Evolutionary conservation across 2,329 filamentous ascomycete species (phyloP).

Genomic region (Colletotrichum agaves): DNA sequence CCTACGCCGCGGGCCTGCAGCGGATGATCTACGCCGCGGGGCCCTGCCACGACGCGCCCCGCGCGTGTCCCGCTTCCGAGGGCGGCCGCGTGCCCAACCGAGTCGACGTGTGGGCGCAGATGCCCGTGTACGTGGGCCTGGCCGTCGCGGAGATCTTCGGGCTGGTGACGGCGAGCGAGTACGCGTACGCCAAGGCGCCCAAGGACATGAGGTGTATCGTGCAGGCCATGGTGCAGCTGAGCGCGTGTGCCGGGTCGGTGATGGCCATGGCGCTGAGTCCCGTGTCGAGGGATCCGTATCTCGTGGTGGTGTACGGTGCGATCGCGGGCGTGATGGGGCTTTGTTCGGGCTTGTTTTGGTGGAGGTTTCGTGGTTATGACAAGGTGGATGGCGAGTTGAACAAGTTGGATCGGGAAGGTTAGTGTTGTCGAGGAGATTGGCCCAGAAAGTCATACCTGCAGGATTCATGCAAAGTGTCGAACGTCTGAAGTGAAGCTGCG

Average conservation of each 20-base stretch:
- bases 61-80: slow-evolving; percentile 41
- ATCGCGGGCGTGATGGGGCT: slow-evolving; percentile 17
- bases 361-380: not conserved
- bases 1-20: slow-evolving; percentile 60
- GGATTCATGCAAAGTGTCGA: too few relatives aligned
- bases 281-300: not conserved
- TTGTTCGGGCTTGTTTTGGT: not conserved
- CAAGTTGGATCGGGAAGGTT: not conserved
- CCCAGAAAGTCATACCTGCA: too few relatives aligned
- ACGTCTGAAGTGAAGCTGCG: too few relatives aligned
- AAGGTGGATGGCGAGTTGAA: slow-evolving; percentile 3
- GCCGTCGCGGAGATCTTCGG: slow-evolving; percentile 55
- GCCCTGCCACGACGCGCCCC: slow-evolving; percentile 38
- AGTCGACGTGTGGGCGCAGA: slow-evolving; percentile 52
- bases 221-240: slow-evolving; percentile 43
- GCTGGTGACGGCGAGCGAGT: slow-evolving; percentile 54
- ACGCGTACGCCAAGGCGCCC: slow-evolving; percentile 54
- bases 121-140: slow-evolving; percentile 51
- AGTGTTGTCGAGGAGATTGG: not conserved
- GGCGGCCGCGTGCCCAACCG: slow-evolving; percentile 41
- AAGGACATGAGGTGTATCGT: slow-evolving; percentile 50
- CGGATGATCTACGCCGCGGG: slow-evolving; percentile 48
- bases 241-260: slow-evolving; percentile 25
- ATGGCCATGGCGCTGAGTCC: slow-evolving; percentile 6
- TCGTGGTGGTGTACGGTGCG: not conserved